phyloP scores from a whole-genome alignment of 176 grass and related monocot genomes.

The Juncus effusus region DNA sequence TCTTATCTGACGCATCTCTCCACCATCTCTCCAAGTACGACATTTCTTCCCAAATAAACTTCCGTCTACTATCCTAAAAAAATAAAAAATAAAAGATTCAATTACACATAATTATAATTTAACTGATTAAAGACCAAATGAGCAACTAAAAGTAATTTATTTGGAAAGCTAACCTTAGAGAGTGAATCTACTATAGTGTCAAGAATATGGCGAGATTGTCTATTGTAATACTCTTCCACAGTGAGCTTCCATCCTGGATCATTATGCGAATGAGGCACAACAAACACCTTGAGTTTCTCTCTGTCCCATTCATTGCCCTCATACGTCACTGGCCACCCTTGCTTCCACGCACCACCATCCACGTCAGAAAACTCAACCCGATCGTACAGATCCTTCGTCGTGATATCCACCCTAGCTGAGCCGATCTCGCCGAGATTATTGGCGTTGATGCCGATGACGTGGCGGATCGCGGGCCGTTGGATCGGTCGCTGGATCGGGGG shows the following conservation, averaged over 20 bases:
- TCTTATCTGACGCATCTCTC: slow-evolving; percentile 70
- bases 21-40: slow-evolving; percentile 99
- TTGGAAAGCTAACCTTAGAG: slow-evolving; percentile 49
- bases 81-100: background rate
- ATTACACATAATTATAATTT: background rate
- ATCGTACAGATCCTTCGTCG: slow-evolving; percentile 85
- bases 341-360: slow-evolving; percentile 94
- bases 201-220: slow-evolving; percentile 82
- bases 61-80: slow-evolving; percentile 65
- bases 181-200: slow-evolving; percentile 88
- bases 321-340: slow-evolving; percentile 83
- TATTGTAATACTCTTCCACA: slow-evolving; percentile 89
- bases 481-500: slow-evolving; percentile 46
- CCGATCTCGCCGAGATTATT: slow-evolving; percentile 6
- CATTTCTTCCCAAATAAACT: slow-evolving; percentile 99
- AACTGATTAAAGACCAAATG: slow-evolving; percentile 8
- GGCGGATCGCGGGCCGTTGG: slow-evolving; percentile 52
- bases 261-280: slow-evolving; percentile 95
- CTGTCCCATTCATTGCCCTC: slow-evolving; percentile 65
- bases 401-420: slow-evolving; percentile 55
- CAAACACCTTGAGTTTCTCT: slow-evolving; percentile 97
- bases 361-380: slow-evolving; percentile 75
- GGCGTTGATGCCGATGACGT: slow-evolving; percentile 34
- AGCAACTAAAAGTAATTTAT: background rate
- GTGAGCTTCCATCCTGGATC: slow-evolving; percentile 92